phyloP scores from a whole-genome alignment of 2,329 filamentous ascomycete genomes.

The Aspergillus caelatus region DNA sequence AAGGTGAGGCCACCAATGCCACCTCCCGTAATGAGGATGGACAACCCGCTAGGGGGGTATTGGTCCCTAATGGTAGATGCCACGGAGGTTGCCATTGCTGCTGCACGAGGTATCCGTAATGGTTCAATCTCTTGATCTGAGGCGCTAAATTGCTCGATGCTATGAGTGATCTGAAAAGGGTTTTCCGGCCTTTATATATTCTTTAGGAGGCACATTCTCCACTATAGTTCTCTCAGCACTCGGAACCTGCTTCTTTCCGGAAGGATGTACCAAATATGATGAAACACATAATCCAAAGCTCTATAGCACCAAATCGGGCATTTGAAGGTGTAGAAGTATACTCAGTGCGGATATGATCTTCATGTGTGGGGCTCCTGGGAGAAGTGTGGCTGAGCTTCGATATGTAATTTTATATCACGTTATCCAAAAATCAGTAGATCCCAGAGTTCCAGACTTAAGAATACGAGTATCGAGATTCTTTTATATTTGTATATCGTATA shows the following conservation, averaged over 20 bases:
- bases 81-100: not conserved
- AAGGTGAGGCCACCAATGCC: slow-evolving; percentile 8
- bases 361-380: not conserved
- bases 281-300: not conserved
- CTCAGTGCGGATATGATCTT: not conserved
- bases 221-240: not conserved
- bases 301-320: not conserved
- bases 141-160: not conserved
- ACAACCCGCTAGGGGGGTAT: not conserved
- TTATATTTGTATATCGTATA: no score
- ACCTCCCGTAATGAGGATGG: slow-evolving; percentile 7
- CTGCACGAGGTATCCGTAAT: not conserved
- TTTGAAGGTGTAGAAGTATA: not conserved
- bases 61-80: not conserved
- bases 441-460: not conserved
- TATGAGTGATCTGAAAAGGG: not conserved
- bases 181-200: not conserved
- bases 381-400: not conserved
- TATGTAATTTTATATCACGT: not conserved
- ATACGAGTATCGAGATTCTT: no score
- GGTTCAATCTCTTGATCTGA: not conserved
- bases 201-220: not conserved
- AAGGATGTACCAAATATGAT: not conserved
- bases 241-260: not conserved
- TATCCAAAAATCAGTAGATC: not conserved